phyloP scores from a whole-genome alignment of 1,139 yeast genomes.

The Saccharomycopsis crataegensis region DNA sequence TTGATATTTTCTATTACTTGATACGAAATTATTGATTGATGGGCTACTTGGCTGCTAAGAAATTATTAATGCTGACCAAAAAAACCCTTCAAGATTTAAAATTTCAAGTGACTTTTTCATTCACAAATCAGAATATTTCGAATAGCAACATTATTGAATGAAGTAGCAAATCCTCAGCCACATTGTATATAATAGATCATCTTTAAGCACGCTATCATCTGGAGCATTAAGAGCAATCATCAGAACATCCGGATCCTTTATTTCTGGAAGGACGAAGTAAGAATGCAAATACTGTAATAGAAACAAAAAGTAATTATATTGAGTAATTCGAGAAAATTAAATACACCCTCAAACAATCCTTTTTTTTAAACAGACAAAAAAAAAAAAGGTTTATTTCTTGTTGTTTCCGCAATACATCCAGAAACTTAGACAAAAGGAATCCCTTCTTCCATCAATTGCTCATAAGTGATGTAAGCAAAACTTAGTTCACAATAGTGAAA shows the following conservation, averaged over 20 bases:
- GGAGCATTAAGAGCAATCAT: neutral
- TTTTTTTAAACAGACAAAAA: neutral
- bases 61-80: neutral
- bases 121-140: neutral
- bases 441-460: neutral
- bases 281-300: no score
- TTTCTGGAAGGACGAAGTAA: no score
- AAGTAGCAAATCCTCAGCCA: neutral
- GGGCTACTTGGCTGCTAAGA: neutral
- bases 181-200: neutral
- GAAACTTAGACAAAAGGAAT: neutral
- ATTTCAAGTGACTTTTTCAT: neutral
- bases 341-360: neutral
- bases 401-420: neutral
- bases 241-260: neutral
- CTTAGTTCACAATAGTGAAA: neutral
- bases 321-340: neutral
- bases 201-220: neutral
- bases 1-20: neutral
- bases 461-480: neutral
- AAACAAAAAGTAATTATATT: no score
- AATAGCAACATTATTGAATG: neutral
- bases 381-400: neutral
- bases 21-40: neutral
- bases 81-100: neutral